Conservation (phyloP, 2,329 filamentous ascomycete genomes). For the Colletotrichum musae region DNA sequence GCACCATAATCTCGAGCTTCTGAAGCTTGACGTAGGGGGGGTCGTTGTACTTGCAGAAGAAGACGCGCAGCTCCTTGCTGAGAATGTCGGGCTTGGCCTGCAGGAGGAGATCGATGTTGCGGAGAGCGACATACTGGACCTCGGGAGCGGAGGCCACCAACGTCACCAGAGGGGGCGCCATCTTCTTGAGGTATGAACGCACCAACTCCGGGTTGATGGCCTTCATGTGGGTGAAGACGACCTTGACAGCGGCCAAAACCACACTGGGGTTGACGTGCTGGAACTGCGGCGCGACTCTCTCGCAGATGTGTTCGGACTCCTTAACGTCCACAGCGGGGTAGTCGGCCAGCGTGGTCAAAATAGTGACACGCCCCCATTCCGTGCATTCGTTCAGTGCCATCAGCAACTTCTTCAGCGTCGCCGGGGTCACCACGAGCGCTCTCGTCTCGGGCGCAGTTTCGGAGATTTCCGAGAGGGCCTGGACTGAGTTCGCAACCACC, state of each 20-base stretch:
- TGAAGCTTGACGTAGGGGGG: constrained; percentile 97
- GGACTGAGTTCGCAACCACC: constrained; percentile 98
- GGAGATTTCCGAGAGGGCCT: constrained; percentile 90
- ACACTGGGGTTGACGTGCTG: constrained; percentile 99
- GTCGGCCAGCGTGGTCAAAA: constrained; percentile 89
- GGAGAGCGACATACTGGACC: constrained; percentile 96
- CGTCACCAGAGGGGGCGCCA: constrained; percentile 95
- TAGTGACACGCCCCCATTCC: constrained; percentile 97
- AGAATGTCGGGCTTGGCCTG: constrained; percentile 97
- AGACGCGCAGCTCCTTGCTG: constrained; percentile 96
- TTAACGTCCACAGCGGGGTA: constrained; percentile 91
- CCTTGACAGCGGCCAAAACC: constrained; percentile 96
- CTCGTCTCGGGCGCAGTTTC: constrained; percentile 93
- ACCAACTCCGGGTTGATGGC: constrained; percentile 83
- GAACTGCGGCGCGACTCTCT: constrained; percentile 95
- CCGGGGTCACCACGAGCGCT: constrained; percentile 85
- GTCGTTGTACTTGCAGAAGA: constrained; percentile 99
- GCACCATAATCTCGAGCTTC: constrained; percentile 99
- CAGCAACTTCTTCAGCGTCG: constrained; percentile 92
- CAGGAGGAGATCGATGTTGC: constrained; percentile 95
- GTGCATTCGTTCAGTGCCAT: constrained; percentile 98
- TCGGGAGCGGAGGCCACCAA: constrained; percentile 95
- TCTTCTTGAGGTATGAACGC: constrained; percentile 94
- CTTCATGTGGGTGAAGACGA: constrained; percentile 97
- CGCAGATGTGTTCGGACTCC: constrained; percentile 98